Conservation (phyloP, 2,329 filamentous ascomycete species). For the Claviceps capensis region DNA sequence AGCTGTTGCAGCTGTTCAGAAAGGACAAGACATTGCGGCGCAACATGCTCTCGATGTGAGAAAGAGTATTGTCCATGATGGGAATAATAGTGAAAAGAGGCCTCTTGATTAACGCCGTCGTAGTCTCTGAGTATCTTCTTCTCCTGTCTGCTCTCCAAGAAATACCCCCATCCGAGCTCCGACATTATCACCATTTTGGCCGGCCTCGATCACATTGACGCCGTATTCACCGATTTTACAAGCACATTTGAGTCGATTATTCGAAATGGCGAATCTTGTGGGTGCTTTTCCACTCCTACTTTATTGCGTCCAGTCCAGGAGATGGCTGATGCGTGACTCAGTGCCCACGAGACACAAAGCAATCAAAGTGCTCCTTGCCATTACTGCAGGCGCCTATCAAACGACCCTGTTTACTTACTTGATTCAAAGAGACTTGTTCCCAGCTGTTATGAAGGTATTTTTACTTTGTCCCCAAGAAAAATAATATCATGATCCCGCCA, state of each 20-base stretch:
- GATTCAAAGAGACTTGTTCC: constrained; percentile 87
- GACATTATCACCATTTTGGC: constrained; percentile 86
- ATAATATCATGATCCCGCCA: no score
- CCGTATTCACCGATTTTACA: constrained; percentile 79
- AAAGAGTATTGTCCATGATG: neutral
- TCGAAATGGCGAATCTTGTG: constrained; percentile 57
- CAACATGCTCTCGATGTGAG: constrained; percentile 77
- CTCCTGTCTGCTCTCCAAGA: constrained; percentile 68
- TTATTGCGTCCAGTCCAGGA: neutral
- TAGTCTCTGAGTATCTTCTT: constrained; percentile 87
- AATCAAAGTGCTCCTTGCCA: constrained; percentile 65
- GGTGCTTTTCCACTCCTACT: constrained; percentile 19
- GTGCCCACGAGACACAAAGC: constrained; percentile 67
- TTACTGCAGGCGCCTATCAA: constrained; percentile 88
- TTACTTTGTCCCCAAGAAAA: constrained; percentile 2
- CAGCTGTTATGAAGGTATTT: constrained; percentile 79
- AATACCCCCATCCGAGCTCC: constrained; percentile 87
- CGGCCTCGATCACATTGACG: constrained; percentile 78
- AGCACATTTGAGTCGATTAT: constrained; percentile 71
- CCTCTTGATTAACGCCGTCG: constrained; percentile 10
- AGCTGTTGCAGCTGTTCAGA: constrained; percentile 56
- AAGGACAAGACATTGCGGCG: constrained; percentile 45
- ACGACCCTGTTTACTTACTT: constrained; percentile 91
- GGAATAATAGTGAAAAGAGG: neutral
- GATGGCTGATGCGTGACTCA: constrained; percentile 19